Conservation (phyloP, 2,329 filamentous ascomycete species). For the Xylariaceae sp. region DNA sequence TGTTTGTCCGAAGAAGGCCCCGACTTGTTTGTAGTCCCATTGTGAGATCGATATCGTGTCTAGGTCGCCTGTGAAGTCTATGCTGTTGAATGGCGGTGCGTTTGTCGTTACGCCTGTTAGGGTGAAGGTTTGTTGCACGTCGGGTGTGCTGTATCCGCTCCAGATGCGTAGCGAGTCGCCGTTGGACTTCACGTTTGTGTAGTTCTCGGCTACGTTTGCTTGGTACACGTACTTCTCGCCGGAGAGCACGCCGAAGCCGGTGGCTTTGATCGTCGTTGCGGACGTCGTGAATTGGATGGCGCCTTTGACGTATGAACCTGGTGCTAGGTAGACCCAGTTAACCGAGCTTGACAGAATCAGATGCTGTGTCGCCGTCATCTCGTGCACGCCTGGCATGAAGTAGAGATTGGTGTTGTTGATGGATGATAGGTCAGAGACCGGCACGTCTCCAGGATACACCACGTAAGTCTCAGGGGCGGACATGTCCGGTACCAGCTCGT, state of each 20-base stretch:
- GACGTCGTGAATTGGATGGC: conserved; percentile 5
- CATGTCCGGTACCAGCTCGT: not conserved
- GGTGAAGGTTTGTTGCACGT: not conserved
- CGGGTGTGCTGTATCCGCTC: conserved; percentile 4
- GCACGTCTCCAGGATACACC: conserved; percentile 5
- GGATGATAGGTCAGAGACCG: conserved; percentile 1
- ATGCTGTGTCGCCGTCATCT: conserved; percentile 5
- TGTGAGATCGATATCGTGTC: not conserved
- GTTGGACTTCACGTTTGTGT: conserved; percentile 4
- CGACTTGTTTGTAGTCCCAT: conserved; percentile 8
- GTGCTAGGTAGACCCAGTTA: conserved; percentile 7
- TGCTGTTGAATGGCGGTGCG: conserved; percentile 1
- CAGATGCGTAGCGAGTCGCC: conserved; percentile 7
- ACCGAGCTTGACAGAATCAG: conserved; percentile 2
- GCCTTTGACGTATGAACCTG: conserved; percentile 6
- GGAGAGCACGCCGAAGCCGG: conserved; percentile 5
- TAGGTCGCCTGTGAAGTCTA: conserved; percentile 3
- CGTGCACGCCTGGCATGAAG: conserved; percentile 8
- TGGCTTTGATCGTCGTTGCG: conserved; percentile 1
- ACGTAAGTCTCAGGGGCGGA: not conserved
- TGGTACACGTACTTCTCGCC: conserved; percentile 9
- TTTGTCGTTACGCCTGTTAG: not conserved
- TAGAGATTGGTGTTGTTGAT: conserved; percentile 1
- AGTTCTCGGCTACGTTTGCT: conserved; percentile 3
- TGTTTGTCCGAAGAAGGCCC: conserved; percentile 5